Evolutionary conservation across 495 filamentous ascomycete genomes (phyloP), one percentile per base, ranked within the genome.

Genomic region (Usnea hakonensis): DNA sequence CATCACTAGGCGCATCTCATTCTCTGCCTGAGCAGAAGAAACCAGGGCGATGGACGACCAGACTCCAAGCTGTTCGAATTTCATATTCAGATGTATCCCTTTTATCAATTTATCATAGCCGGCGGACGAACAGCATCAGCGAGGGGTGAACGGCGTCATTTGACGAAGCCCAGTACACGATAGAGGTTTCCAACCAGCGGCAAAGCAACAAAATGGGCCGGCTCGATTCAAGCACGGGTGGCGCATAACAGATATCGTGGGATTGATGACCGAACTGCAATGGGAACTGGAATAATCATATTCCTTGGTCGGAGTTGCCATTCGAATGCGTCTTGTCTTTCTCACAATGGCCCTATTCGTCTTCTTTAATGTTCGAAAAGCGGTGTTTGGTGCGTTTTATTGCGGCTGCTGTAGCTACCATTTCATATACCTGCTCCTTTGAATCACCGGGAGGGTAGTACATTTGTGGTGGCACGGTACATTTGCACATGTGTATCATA

Each of bases 101-200:
- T 10, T 55, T 40, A 41, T 54, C 48, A 26, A 23, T 62, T 57
- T 57, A 16, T 57, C 54, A 46, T 48, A 62, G 53, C 23, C 32
- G 53, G 60, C 23, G 21, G 38, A 38, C 35, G n/a, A 26, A 26
- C 21, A 58, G 55, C 62, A 64, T 63, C 62, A 63, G 63, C 63
- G 63, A 63, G 40, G 43, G 66, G 60, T n/a, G 33, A 19, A 56
- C 56, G 58, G 58, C 48, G 63, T 65, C 58, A 46, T 52, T 37
- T 38, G 26, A 58, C 36, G 43, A 63, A 65, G 60, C 63, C 66
- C 66, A 56, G 66, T 65, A 65, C 43, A 68, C 66, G 66, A 63
- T 63, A 54, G 64, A n/a, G 66, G 66, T 52, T 63, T 65, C 60
- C 41, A 41, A 21, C 50, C 60, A 63, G 41, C 64, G 57, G n/a